phyloP scores from a whole-genome alignment of 2,329 filamentous ascomycete species.

The Fusarium concolor region DNA sequence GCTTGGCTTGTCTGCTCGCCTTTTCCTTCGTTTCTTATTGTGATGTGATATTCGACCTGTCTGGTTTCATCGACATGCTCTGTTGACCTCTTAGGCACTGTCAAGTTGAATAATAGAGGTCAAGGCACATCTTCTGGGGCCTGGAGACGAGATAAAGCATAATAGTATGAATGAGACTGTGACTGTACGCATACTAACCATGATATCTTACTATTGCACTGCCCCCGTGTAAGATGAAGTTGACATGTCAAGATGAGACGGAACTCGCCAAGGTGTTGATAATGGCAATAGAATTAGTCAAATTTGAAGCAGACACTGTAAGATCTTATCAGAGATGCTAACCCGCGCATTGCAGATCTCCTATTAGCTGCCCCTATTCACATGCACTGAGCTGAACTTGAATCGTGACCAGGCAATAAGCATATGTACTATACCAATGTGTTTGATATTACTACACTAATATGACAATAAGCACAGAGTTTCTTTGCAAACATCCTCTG shows the following conservation, averaged over 20 bases:
- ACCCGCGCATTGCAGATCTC: neutral
- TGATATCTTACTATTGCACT: neutral
- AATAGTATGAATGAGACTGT: neutral
- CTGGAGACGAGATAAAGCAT: neutral
- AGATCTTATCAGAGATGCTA: constrained; percentile 9
- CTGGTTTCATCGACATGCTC: constrained; percentile 11
- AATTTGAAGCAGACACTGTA: neutral
- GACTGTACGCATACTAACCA: neutral
- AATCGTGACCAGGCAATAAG: neutral
- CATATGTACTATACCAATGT: no score
- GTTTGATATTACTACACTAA: neutral
- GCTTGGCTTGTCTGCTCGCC: neutral
- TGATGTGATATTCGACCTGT: constrained; percentile 18
- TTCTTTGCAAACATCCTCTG: neutral
- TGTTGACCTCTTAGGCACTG: neutral
- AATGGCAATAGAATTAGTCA: constrained; percentile 20
- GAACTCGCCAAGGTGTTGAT: constrained; percentile 8
- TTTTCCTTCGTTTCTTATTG: neutral
- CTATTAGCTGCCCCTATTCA: constrained; percentile 4
- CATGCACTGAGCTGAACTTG: neutral
- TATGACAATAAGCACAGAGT: neutral
- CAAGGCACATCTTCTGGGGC: neutral
- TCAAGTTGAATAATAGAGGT: neutral
- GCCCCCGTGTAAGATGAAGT: neutral
- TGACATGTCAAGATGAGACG: neutral